Conservation (phyloP, 2,329 filamentous ascomycete genomes). For the Aspergillus alliaceus region DNA sequence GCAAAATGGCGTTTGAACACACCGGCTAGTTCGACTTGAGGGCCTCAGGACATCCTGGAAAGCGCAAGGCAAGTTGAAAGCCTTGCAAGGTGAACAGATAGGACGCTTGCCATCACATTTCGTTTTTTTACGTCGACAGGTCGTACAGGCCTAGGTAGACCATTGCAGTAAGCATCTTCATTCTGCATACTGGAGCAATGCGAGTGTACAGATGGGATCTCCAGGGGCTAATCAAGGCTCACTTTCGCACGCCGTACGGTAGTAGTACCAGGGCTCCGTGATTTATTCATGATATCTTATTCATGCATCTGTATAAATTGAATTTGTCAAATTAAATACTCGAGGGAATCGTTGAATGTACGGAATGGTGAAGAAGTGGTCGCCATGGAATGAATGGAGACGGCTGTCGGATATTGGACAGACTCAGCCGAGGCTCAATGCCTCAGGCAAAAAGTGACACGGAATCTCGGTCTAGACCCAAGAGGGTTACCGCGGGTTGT, state of each 20-base stretch:
- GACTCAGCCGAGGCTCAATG: background rate
- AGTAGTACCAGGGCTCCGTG: background rate
- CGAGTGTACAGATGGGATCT: background rate
- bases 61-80: conserved; percentile 6
- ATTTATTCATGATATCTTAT: background rate
- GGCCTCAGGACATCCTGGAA: conserved; percentile 6
- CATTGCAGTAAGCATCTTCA: background rate
- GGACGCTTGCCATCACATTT: conserved; percentile 13
- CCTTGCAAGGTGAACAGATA: conserved; percentile 8
- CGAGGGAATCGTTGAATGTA: background rate
- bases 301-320: background rate
- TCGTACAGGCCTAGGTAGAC: conserved; percentile 10
- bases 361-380: background rate
- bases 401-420: background rate
- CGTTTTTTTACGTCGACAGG: conserved; percentile 11
- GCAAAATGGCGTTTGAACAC: background rate
- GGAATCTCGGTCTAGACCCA: background rate
- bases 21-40: conserved; percentile 1
- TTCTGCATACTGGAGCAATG: too few relatives aligned
- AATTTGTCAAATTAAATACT: background rate
- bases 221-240: background rate
- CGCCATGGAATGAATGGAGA: background rate
- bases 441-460: background rate
- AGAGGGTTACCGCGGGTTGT: too few relatives aligned
- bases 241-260: background rate